These are phyloP conservation scores for Sextonia rubra DNA, from an alignment of 164 flowering plant genomes.

Conservation along the genomic window DNA sequence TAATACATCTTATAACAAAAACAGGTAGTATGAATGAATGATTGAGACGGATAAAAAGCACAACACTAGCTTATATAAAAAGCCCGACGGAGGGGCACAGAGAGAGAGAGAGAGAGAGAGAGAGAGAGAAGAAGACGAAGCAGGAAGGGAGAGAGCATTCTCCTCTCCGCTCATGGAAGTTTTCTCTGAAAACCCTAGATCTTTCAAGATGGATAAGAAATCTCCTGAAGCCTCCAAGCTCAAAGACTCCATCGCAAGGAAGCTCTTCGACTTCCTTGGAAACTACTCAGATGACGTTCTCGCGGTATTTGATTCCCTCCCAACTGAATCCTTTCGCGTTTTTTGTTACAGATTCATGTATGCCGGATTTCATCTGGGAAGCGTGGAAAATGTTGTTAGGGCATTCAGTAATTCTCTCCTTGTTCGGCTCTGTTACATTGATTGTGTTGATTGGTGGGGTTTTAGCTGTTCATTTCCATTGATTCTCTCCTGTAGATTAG, in stretches of 20 bases:
- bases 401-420: not conserved
- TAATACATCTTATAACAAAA: too few species aligned
- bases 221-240: constrained; percentile 19
- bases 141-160: too few species aligned
- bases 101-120: not conserved
- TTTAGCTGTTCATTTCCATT: not conserved
- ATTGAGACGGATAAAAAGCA: too few species aligned
- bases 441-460: not conserved
- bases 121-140: too few species aligned
- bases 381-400: not conserved
- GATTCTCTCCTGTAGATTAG: not conserved
- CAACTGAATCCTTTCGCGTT: not conserved
- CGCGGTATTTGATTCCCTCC: constrained; percentile 25
- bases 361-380: not conserved
- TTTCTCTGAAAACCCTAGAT: constrained; percentile 19
- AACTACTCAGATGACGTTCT: constrained; percentile 36
- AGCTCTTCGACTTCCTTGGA: constrained; percentile 27
- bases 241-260: constrained; percentile 15
- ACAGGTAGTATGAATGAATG: too few species aligned
- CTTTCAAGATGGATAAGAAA: constrained; percentile 25
- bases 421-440: not conserved
- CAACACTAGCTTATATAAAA: too few species aligned
- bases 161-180: constrained; percentile 7
- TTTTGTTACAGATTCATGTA: not conserved
- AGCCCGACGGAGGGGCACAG: not conserved